Evolutionary conservation across 2,329 filamentous ascomycete genomes (phyloP).

Genomic region (Pseudohalonectria lignicola): DNA sequence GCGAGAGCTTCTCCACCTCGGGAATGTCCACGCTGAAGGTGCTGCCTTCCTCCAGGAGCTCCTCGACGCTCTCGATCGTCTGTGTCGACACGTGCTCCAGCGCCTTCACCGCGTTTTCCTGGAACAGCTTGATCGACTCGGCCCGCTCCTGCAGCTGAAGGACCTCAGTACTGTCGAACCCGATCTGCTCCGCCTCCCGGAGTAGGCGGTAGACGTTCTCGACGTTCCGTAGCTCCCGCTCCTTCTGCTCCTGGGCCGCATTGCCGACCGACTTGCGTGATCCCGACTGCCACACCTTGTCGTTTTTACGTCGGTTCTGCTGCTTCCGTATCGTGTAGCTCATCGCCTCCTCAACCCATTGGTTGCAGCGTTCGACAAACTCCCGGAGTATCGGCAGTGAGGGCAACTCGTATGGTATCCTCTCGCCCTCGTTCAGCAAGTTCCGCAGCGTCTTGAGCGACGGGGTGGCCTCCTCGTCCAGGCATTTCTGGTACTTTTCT

Average conservation of each 20-base stretch:
- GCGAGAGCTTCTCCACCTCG: conserved; percentile 74
- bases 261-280: conserved; percentile 59
- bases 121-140: conserved; percentile 75
- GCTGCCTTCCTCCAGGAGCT: conserved; percentile 80
- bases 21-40: conserved; percentile 86
- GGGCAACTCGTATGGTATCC: conserved; percentile 81
- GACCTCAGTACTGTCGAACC: conserved; percentile 91
- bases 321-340: conserved; percentile 96
- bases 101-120: conserved; percentile 59
- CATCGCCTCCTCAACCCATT: conserved; percentile 95
- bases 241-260: conserved; percentile 59
- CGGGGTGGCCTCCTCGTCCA: conserved; percentile 76
- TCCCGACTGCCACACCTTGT: conserved; percentile 71
- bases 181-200: conserved; percentile 70
- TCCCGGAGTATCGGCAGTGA: conserved; percentile 72
- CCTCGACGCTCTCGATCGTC: conserved; percentile 68
- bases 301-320: conserved; percentile 91
- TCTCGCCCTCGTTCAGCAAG: conserved; percentile 85
- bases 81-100: conserved; percentile 55
- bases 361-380: conserved; percentile 93
- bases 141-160: conserved; percentile 74
- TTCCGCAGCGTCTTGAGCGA: conserved; percentile 77
- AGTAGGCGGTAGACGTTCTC: conserved; percentile 82
- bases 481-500: conserved; percentile 73
- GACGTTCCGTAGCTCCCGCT: conserved; percentile 79